Base-by-base conservation (phyloP, 495 filamentous ascomycete species). In the Rhypophila decipiens region DNA sequence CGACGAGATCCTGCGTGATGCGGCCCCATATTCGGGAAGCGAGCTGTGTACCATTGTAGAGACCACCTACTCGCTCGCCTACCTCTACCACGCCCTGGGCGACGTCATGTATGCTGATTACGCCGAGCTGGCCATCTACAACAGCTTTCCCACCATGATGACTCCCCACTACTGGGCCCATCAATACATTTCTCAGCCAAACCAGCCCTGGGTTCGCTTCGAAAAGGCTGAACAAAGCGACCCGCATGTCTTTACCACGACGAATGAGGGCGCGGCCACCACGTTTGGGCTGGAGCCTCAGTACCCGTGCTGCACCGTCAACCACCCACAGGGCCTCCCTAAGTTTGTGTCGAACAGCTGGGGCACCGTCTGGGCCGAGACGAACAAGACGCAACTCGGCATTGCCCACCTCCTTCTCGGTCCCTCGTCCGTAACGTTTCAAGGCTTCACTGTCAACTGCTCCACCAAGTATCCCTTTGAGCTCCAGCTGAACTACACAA, bases 241-340 rank as follows among this genome's bases (percentile, higher is more conserved):
- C 8, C 51, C 55, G 13, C 44, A 39, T 18, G 29, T 58, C 12
- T 58, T 58, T 38, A 58, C 55, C 17, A 58, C 55, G 1, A 47
- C 55, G 18, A 40, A 54, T 23, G 42, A 44, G 20, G 55, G 55
- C 22, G 52, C 46, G 24, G 55, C 55, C 5, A 58, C 55, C 8
- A 51, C 65, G 5, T 79, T 69, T 41, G 74, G 75, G 9, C 56
- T 76, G 31, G 72, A 62, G 39, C 61, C 61, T 2, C 58, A 60
- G 45, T 65, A 65, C 24, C 75, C 78, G 5, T 83, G 80, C 65
- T 83, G 80, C 57, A 81, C 79, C 2, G 79, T 84, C 45, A 83
- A 83, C 54, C 73, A 81, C 56, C 76, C 73, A 0, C 78, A 83
- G 56, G 79, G 74, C 0, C 75, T 72, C 48, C 79, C 80, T 0